Conservation (phyloP, 345 rosid species). For the Nephelium lappaceum region DNA sequence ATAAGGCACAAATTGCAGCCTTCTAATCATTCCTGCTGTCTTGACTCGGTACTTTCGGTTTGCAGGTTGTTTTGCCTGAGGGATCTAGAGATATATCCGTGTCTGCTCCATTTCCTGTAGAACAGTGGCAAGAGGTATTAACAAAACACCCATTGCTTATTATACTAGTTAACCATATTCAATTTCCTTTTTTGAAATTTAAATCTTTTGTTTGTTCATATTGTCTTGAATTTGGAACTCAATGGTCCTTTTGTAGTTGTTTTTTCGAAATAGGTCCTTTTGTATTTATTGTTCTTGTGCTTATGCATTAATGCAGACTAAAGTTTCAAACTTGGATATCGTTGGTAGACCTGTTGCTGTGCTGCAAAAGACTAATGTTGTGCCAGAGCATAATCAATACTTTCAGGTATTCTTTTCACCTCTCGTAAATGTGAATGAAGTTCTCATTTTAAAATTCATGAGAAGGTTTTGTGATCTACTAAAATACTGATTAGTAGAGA, state of each 20-base stretch:
- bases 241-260: constrained; percentile 1
- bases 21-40: constrained; percentile 3
- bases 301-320: constrained; percentile 51
- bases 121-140: constrained; percentile 79
- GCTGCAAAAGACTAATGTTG: constrained; percentile 74
- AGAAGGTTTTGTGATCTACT: not conserved
- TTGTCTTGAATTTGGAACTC: not conserved
- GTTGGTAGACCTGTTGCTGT: constrained; percentile 86
- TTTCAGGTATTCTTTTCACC: constrained; percentile 66
- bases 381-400: constrained; percentile 87
- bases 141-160: not conserved
- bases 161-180: not conserved
- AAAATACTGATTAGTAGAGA: not conserved
- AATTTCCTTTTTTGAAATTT: not conserved
- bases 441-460: not conserved
- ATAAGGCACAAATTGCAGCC: not conserved
- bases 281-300: constrained; percentile 12
- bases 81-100: constrained; percentile 70
- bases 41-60: constrained; percentile 21
- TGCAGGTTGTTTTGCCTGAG: constrained; percentile 94
- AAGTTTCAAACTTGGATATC: constrained; percentile 87
- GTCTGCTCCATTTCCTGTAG: constrained; percentile 73
- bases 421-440: constrained; percentile 11
- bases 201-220: constrained; percentile 1
- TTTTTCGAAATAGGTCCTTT: too few relatives aligned